Evolutionary conservation across 768 basidiomycete genomes (phyloP).

Genomic region (Naematelia aurantialba): DNA sequence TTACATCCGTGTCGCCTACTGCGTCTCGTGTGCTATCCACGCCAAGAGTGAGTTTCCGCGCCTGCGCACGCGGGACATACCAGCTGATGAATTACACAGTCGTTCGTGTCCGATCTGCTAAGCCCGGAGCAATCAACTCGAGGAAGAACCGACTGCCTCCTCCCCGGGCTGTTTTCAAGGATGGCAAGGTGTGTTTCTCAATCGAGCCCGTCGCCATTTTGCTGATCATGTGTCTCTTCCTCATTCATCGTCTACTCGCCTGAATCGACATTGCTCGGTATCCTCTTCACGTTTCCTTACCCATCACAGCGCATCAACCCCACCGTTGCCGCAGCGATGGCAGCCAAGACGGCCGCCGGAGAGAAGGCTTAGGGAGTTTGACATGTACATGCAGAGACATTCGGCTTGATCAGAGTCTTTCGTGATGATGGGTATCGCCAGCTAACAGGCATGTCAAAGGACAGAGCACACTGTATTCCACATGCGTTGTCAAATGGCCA

Average conservation of each 20-base stretch:
- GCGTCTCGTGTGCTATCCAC: slow-evolving; percentile 98
- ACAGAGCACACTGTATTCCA: too few relatives aligned
- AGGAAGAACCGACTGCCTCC: slow-evolving; percentile 86
- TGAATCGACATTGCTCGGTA: not conserved
- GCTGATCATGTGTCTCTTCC: slow-evolving; percentile 21
- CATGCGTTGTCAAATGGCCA: too few relatives aligned
- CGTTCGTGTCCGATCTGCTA: slow-evolving; percentile 94
- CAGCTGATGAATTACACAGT: slow-evolving; percentile 55
- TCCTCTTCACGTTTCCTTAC: not conserved
- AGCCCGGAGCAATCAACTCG: slow-evolving; percentile 66
- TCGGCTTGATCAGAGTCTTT: not conserved
- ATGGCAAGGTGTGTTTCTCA: slow-evolving; percentile 50
- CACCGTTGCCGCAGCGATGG: slow-evolving; percentile 88
- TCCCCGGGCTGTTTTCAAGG: slow-evolving; percentile 87
- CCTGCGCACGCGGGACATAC: not conserved
- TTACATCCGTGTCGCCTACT: slow-evolving; percentile 98
- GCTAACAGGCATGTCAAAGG: too few relatives aligned
- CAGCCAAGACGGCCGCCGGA: slow-evolving; percentile 47
- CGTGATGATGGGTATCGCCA: too few relatives aligned
- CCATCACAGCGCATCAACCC: slow-evolving; percentile 93
- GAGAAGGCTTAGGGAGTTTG: slow-evolving; percentile 27
- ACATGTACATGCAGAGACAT: not conserved
- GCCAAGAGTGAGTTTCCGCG: slow-evolving; percentile 71
- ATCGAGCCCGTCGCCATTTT: not conserved
- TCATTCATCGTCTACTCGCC: not conserved